A percentile compares a stretch with the other conserved stretches of the same genome.
Conservation (phyloP, 352 stramenopile genomes). For the Phytophthora syringae region DNA sequence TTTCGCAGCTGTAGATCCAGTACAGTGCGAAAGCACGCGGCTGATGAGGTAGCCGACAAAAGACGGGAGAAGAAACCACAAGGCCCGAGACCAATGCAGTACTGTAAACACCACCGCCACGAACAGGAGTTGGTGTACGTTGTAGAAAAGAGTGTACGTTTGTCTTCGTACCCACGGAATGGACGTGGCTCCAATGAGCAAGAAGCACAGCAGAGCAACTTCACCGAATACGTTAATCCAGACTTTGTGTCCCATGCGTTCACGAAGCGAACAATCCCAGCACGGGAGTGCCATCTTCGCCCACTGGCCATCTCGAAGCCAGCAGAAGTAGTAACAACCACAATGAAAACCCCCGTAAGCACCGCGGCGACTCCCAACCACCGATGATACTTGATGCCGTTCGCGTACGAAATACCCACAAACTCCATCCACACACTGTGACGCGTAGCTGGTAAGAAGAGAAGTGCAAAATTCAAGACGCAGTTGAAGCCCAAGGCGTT, state of each 20-base stretch:
- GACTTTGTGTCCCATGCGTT: slow-evolving; percentile 22
- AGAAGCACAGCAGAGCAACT: slow-evolving; percentile 45
- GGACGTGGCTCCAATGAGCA: slow-evolving; percentile 47
- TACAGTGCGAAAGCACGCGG: slow-evolving; percentile 39
- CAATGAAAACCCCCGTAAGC: slow-evolving; percentile 41
- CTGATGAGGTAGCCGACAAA: slow-evolving; percentile 47
- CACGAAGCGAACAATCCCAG: slow-evolving; percentile 44
- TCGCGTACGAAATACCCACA: slow-evolving; percentile 54
- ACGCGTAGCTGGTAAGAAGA: slow-evolving; percentile 51
- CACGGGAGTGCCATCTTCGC: slow-evolving; percentile 42
- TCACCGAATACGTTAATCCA: slow-evolving; percentile 63
- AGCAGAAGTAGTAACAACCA: slow-evolving; percentile 39
- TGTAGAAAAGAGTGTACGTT: slow-evolving; percentile 54
- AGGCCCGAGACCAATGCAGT: slow-evolving; percentile 38
- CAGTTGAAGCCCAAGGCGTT: slow-evolving; percentile 43
- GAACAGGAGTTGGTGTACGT: slow-evolving; percentile 53
- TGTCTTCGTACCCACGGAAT: slow-evolving; percentile 45
- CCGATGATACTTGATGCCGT: slow-evolving; percentile 57
- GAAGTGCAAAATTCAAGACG: slow-evolving; percentile 48
- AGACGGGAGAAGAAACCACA: slow-evolving; percentile 44
- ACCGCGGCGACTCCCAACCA: slow-evolving; percentile 50
- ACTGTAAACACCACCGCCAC: slow-evolving; percentile 42
- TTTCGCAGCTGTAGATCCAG: slow-evolving; percentile 19
- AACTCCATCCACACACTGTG: slow-evolving; percentile 61
- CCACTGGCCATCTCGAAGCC: slow-evolving; percentile 31